A percentile compares a stretch with the other conserved stretches of the same genome.
Conservation (phyloP, 805 yeast genomes). For the Yarrowia keelungensis region DNA sequence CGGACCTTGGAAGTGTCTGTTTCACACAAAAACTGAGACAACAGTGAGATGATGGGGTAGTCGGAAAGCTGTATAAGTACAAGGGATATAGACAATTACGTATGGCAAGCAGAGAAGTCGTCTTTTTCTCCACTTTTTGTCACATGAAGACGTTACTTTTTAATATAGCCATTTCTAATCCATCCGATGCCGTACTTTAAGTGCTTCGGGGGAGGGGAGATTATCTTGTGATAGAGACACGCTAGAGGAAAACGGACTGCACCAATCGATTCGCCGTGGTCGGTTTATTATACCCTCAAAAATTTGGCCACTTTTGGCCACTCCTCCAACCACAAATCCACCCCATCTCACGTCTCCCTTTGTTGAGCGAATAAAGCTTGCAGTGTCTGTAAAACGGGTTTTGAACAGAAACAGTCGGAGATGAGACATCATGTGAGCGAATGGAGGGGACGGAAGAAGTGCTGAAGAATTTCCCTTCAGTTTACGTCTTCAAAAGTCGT, state of each 20-base stretch:
- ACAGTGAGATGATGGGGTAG: too few relatives aligned
- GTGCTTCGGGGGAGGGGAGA: not conserved
- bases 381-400: not conserved
- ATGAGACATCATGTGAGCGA: too few relatives aligned
- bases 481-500: too few relatives aligned
- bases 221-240: not conserved
- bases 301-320: not conserved
- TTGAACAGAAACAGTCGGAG: not conserved
- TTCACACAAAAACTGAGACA: too few relatives aligned
- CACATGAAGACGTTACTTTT: too few relatives aligned
- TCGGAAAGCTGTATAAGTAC: too few relatives aligned
- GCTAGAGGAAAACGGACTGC: not conserved
- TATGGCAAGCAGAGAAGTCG: too few relatives aligned
- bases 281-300: not conserved
- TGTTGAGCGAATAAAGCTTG: slow-evolving; percentile 12
- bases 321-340: not conserved
- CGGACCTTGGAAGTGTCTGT: too few relatives aligned
- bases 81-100: too few relatives aligned
- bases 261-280: not conserved
- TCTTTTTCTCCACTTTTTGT: too few relatives aligned
- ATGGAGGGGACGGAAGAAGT: too few relatives aligned
- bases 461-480: too few relatives aligned
- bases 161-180: not conserved
- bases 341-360: not conserved
- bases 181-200: not conserved